Conservation (phyloP, 768 basidiomycete species). For the Psilocybe azurescens region DNA sequence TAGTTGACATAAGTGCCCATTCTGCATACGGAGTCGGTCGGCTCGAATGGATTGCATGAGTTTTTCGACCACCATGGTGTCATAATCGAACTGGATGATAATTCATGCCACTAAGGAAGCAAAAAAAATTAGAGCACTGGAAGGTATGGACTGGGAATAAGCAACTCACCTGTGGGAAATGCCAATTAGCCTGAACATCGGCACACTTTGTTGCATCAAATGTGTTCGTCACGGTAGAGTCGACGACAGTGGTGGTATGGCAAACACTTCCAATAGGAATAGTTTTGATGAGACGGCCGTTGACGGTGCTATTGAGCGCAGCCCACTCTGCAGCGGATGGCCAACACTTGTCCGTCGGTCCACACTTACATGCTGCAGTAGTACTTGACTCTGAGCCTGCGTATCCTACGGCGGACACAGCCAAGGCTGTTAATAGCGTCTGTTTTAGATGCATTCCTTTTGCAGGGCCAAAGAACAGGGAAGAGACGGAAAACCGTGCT, state of each 20-base stretch:
- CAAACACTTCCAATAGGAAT: neutral
- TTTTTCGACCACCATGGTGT: conserved; percentile 3
- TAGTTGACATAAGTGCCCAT: conserved; percentile 11
- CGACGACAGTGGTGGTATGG: neutral
- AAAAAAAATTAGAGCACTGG: neutral
- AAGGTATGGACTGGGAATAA: neutral
- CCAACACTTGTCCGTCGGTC: neutral
- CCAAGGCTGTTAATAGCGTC: too few relatives aligned
- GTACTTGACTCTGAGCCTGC: neutral
- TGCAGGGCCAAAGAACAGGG: too few relatives aligned
- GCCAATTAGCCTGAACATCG: conserved; percentile 1
- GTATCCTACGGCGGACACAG: too few relatives aligned
- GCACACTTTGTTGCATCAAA: neutral
- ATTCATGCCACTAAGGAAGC: neutral
- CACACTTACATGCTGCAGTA: neutral
- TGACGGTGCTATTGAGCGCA: neutral
- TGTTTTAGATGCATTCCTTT: too few relatives aligned
- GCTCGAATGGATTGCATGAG: neutral
- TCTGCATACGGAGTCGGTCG: neutral
- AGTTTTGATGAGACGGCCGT: conserved; percentile 1
- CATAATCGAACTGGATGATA: neutral
- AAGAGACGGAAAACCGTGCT: too few relatives aligned
- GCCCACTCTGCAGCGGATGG: conserved; percentile 1
- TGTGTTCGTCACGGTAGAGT: neutral
- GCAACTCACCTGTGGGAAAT: neutral